Conservation (phyloP, 2,329 filamentous ascomycete species). For the Ceratocystis destructans region DNA sequence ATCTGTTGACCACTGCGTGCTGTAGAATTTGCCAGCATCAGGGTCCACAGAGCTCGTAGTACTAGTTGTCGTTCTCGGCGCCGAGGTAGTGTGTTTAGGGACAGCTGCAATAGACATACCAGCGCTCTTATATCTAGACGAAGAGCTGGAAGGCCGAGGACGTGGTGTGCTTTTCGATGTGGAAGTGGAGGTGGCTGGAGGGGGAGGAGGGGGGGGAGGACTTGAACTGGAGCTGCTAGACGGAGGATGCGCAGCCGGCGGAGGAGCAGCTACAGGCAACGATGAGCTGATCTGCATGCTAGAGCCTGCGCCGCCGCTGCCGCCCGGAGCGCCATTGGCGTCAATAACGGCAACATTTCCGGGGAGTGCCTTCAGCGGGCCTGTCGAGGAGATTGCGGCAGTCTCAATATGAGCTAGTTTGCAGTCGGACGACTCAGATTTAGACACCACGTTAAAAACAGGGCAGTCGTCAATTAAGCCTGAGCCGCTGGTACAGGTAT, state of each 20-base stretch:
- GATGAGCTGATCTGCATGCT: neutral
- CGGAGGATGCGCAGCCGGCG: neutral
- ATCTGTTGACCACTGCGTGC: constrained; percentile 40
- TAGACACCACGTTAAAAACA: constrained; percentile 55
- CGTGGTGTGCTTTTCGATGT: neutral
- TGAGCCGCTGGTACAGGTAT: constrained; percentile 57
- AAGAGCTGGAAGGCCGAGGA: constrained; percentile 6
- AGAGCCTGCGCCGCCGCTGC: neutral
- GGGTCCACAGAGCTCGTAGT: constrained; percentile 24
- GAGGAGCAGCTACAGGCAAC: neutral
- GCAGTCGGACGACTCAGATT: constrained; percentile 47
- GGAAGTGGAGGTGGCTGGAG: neutral
- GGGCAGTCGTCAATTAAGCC: constrained; percentile 61
- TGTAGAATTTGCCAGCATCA: constrained; percentile 28
- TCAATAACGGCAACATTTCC: constrained; percentile 41
- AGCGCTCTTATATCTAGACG: neutral
- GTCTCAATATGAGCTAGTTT: constrained; percentile 39
- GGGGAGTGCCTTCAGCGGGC: constrained; percentile 47
- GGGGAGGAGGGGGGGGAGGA: constrained; percentile 15
- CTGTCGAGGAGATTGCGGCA: constrained; percentile 38
- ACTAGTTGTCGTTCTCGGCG: constrained; percentile 19
- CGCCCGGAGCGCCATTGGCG: constrained; percentile 22
- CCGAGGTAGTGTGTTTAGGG: neutral
- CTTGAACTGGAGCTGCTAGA: neutral
- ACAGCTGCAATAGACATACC: neutral